Base-by-base conservation (phyloP, 176 grass and related monocot species). In the Musa acuminata region DNA sequence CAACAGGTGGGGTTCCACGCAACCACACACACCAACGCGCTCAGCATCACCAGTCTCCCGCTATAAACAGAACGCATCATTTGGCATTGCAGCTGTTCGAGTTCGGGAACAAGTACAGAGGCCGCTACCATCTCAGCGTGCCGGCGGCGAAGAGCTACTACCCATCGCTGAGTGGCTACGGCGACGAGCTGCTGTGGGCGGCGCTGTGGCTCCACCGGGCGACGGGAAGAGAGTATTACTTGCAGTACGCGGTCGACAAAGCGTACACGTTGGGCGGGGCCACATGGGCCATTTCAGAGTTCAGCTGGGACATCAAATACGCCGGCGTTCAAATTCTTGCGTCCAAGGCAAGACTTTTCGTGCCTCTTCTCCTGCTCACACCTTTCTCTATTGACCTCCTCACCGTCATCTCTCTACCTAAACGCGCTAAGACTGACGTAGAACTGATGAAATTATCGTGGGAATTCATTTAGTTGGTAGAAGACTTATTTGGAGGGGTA, bases 221-320 rank as follows among this genome's bases (percentile, higher is more conserved):
- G 72, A 97, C 93, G 19, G 85, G 82, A 9, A 55, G 49, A 24
- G 83, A 74, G 2, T 65, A 60, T 0, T 97, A 90, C 62, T 79
- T 90, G 49, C 62, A 88, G 9, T 97, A 93, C 75, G 83, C 23
- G 5, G 16, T 97, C 16, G 72, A 64, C 49, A 93, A 97, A 70
- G 94, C 85, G 54, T 80, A 88, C 6, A 83, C 52, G 9, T 90
- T 97, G 79, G 80, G 86, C 13, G 93, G 94, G 54, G 92, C 90
- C 49, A 58, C 79, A 0, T 97, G 94, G 94, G 94, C 87, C 63
- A 86, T 97, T n/a, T 83, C 90, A 0, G 94, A 97, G 82, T 97
- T 97, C 82, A 97, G 94, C 84, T 97, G 94, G 94, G 94, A 97
- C 71, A 97, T 97, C 87, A 97, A 97, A 80, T 92, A 87, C 77